Evolutionary conservation across 164 flowering plant genomes (phyloP).

Genomic region (Sextonia rubra): DNA sequence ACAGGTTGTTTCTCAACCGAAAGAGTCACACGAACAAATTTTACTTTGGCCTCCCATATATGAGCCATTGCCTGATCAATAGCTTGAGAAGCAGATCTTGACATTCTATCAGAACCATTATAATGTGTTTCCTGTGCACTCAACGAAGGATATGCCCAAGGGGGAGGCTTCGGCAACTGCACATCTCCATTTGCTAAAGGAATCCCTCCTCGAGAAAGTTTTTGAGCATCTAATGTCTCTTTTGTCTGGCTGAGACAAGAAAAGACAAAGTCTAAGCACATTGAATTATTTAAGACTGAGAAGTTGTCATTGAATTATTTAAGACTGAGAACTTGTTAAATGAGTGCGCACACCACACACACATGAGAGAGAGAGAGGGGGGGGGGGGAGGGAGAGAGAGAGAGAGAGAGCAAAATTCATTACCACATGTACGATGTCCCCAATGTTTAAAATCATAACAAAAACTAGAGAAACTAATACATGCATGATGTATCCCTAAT

Average conservation of each 20-base stretch:
- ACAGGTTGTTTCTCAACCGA: constrained; percentile 42
- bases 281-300: background rate
- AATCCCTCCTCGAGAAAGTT: constrained; percentile 88
- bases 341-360: background rate
- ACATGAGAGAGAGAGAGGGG: too few relatives aligned
- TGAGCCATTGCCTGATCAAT: constrained; percentile 98
- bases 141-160: constrained; percentile 97
- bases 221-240: constrained; percentile 55
- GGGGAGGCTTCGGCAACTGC: constrained; percentile 88
- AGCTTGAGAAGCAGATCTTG: constrained; percentile 84
- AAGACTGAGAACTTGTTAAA: background rate
- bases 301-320: too few relatives aligned
- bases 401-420: background rate
- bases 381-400: too few relatives aligned
- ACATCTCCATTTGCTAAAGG: constrained; percentile 98
- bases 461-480: too few relatives aligned
- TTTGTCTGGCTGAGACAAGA: constrained; percentile 41
- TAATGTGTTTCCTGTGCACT: constrained; percentile 60
- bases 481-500: too few relatives aligned
- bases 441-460: too few relatives aligned
- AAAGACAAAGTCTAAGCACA: background rate
- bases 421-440: too few relatives aligned
- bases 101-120: constrained; percentile 79
- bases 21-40: constrained; percentile 67
- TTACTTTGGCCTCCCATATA: constrained; percentile 77